phyloP scores from a whole-genome alignment of 306 rosid species.

The Sechiopsis laciniata region DNA sequence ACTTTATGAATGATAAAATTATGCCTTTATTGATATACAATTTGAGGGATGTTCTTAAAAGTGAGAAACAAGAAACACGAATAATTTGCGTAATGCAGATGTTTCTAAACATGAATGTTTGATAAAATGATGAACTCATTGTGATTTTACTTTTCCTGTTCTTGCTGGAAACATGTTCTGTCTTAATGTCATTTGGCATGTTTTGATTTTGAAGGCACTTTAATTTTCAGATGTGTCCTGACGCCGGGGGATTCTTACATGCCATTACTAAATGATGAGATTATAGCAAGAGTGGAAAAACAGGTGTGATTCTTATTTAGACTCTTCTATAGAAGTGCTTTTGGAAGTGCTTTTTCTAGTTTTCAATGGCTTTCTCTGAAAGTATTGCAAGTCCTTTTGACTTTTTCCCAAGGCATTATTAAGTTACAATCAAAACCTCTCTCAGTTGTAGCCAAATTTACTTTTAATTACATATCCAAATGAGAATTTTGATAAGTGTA shows the following conservation, averaged over 20 bases:
- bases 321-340: not conserved
- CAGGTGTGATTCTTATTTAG: conserved; percentile 43
- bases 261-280: conserved; percentile 56
- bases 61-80: not conserved
- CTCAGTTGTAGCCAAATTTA: not conserved
- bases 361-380: not conserved
- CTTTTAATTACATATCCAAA: not conserved
- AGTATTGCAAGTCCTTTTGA: not conserved
- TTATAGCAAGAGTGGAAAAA: conserved; percentile 72
- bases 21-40: not conserved
- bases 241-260: conserved; percentile 99
- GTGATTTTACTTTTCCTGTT: not conserved
- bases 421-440: no score
- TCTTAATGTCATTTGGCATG: not conserved
- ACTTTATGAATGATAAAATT: no score
- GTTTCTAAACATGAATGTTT: not conserved
- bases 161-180: not conserved
- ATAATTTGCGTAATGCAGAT: not conserved
- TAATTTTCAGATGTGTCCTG: conserved; percentile 57
- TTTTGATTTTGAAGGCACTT: conserved; percentile 19
- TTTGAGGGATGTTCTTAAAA: not conserved
- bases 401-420: not conserved
- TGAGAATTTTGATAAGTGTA: not conserved
- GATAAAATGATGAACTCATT: not conserved
- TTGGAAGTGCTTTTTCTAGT: not conserved